Evolutionary conservation across 2,329 filamentous ascomycete species (phyloP).

Genomic region (Epichloe festucae): DNA sequence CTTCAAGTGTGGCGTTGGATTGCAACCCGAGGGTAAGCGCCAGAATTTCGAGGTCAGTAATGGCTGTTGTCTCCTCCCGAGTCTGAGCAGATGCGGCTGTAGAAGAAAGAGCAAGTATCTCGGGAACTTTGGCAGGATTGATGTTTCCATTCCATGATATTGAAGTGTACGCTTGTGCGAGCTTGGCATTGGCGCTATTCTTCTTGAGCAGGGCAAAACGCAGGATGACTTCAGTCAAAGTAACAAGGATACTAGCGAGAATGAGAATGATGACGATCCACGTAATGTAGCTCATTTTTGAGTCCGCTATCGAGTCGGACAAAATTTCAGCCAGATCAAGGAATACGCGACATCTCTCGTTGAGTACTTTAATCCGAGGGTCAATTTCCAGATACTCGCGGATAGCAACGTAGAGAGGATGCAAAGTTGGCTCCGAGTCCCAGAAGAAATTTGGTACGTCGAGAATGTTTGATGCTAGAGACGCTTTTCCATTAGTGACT

Average conservation of each 20-base stretch:
- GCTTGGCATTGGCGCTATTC: conserved; percentile 8
- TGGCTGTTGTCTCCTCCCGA: conserved; percentile 7
- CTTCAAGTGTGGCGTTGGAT: conserved; percentile 21
- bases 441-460: conserved; percentile 97
- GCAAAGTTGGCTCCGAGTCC: conserved; percentile 89
- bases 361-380: conserved; percentile 87
- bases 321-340: conserved; percentile 92
- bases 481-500: background rate
- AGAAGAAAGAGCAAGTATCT: conserved; percentile 10
- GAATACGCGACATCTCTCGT: conserved; percentile 93
- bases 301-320: conserved; percentile 80
- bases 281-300: conserved; percentile 91
- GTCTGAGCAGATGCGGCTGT: background rate
- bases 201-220: conserved; percentile 61
- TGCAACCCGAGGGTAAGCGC: conserved; percentile 21
- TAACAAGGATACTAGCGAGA: conserved; percentile 79
- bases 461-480: conserved; percentile 77
- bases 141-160: conserved; percentile 8
- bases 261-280: conserved; percentile 98
- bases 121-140: conserved; percentile 7
- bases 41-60: conserved; percentile 22
- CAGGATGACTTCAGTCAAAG: conserved; percentile 75
- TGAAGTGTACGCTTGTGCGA: conserved; percentile 6
- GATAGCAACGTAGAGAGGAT: conserved; percentile 86
- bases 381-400: conserved; percentile 98